Conservation (phyloP, 1,284 basidiomycete species). For the Sutorius eximius region DNA sequence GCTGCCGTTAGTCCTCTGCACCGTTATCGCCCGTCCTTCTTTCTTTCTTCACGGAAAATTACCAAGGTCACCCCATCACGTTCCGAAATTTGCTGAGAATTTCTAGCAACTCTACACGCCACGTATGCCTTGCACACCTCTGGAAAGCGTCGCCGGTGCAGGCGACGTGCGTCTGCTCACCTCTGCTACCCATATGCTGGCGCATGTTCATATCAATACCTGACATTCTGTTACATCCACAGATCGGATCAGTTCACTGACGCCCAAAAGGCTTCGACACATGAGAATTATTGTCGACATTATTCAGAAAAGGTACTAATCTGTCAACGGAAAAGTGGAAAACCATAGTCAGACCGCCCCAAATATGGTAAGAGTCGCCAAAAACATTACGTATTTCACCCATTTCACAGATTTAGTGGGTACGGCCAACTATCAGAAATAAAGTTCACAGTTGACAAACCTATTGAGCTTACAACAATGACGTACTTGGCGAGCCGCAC, state of each 20-base stretch:
- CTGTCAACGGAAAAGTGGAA: too few relatives aligned
- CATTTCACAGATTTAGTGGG: not conserved
- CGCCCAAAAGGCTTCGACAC: not conserved
- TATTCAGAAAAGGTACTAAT: not conserved
- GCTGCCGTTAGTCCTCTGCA: slow-evolving; percentile 3
- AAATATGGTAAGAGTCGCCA: too few relatives aligned
- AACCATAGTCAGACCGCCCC: too few relatives aligned
- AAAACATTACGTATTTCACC: too few relatives aligned
- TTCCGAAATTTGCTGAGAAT: not conserved
- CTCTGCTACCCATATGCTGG: not conserved
- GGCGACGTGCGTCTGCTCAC: not conserved
- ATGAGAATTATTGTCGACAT: not conserved
- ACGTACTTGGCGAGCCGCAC: not conserved
- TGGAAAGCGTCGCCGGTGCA: not conserved
- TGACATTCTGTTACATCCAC: not conserved
- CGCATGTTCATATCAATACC: not conserved
- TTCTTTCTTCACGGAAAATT: not conserved
- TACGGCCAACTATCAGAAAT: slow-evolving; percentile 8
- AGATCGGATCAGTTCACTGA: slow-evolving; percentile 1
- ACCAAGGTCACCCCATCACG: not conserved
- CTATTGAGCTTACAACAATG: slow-evolving; percentile 6
- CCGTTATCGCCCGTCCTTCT: not conserved
- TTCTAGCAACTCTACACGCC: not conserved
- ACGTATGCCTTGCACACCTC: not conserved
- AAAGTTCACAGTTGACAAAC: slow-evolving; percentile 19